A percentile compares a stretch with the other conserved stretches of the same genome.
Conservation (phyloP, 441 rosid genomes). For the Adansonia gregorii region DNA sequence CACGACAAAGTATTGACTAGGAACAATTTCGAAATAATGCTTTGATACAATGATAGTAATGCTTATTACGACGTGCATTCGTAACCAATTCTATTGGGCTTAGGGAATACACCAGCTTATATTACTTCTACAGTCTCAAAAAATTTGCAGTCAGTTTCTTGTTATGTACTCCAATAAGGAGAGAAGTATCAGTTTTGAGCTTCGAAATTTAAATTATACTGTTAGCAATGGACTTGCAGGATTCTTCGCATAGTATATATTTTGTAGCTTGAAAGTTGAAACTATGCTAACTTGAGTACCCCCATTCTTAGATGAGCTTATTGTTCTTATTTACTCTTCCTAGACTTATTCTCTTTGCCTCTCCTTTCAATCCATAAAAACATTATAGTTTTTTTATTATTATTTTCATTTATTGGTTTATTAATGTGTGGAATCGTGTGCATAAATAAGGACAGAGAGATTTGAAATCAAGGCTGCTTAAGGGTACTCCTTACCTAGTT, state of each 20-base stretch:
- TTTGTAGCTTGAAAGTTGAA: neutral
- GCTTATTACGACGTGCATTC: too few relatives aligned
- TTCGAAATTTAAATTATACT: neutral
- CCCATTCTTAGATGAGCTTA: neutral
- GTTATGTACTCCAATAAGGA: neutral
- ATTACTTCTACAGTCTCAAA: neutral
- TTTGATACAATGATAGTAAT: too few relatives aligned
- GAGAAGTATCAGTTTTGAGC: neutral
- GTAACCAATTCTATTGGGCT: too few relatives aligned
- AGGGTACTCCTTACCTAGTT: neutral
- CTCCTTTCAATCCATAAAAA: neutral
- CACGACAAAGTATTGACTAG: too few relatives aligned
- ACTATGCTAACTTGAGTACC: neutral
- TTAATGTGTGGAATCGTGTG: neutral
- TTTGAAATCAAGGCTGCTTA: neutral
- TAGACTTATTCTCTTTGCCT: neutral
- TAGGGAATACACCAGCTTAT: too few relatives aligned
- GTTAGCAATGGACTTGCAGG: neutral
- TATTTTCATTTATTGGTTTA: neutral
- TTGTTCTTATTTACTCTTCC: neutral
- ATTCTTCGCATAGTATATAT: neutral
- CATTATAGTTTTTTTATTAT: neutral
- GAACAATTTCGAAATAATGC: too few relatives aligned
- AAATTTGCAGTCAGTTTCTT: neutral
- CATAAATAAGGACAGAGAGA: neutral